phyloP scores from a whole-genome alignment of 768 basidiomycete species.

The Podaxis mareebaensis region DNA sequence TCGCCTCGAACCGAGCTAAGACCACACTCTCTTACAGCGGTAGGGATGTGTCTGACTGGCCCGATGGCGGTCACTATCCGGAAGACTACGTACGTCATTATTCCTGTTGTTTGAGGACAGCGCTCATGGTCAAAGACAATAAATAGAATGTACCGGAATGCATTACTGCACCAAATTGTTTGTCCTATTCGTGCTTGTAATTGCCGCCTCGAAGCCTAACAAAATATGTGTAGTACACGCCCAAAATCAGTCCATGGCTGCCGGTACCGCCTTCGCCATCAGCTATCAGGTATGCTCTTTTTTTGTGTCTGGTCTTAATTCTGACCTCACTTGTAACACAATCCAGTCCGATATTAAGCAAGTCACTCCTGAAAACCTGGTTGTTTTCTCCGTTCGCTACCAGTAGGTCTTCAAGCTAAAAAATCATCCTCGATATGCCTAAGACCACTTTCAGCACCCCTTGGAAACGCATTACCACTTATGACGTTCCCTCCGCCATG shows the following conservation, averaged over 20 bases:
- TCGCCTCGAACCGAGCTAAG: slow-evolving; percentile 48
- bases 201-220: background rate
- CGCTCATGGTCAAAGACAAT: slow-evolving; percentile 4
- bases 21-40: slow-evolving; percentile 47
- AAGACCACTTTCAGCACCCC: slow-evolving; percentile 40
- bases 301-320: background rate
- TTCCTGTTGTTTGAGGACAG: background rate
- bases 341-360: slow-evolving; percentile 46
- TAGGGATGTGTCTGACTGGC: slow-evolving; percentile 40
- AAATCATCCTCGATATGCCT: background rate
- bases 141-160: slow-evolving; percentile 39
- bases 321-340: background rate
- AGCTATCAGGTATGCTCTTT: slow-evolving; percentile 41
- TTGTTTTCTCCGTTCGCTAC: slow-evolving; percentile 51
- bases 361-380: slow-evolving; percentile 49
- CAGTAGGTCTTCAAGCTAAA: slow-evolving; percentile 34
- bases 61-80: slow-evolving; percentile 44
- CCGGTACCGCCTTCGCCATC: slow-evolving; percentile 58
- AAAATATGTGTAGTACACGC: slow-evolving; percentile 43
- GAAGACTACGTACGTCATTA: slow-evolving; percentile 42
- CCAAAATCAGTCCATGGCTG: slow-evolving; percentile 50
- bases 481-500: slow-evolving; percentile 48
- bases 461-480: slow-evolving; percentile 48
- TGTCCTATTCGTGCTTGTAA: slow-evolving; percentile 20
- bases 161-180: slow-evolving; percentile 50